Evolutionary conservation across 2,329 filamentous ascomycete species (phyloP).

Genomic region (Pseudogymnoascus sp.): DNA sequence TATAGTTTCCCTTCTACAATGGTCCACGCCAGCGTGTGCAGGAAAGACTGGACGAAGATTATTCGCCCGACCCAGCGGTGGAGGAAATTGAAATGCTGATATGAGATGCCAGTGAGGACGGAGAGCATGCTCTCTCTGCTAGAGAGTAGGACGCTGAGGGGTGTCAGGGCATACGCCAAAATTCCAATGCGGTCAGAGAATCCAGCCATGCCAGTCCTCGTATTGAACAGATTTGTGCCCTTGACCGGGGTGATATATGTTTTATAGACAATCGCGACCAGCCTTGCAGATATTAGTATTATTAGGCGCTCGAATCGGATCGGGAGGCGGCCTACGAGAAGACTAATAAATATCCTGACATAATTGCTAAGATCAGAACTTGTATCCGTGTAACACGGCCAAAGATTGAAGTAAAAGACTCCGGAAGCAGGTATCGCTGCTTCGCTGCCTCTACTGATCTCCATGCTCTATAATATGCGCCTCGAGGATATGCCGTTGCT

Average conservation of each 20-base stretch:
- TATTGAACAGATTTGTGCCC: constrained; percentile 49
- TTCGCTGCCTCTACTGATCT: constrained; percentile 11
- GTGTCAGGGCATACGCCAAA: constrained; percentile 66
- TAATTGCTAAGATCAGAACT: constrained; percentile 49
- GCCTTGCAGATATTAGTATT: constrained; percentile 21
- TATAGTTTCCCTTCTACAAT: constrained; percentile 60
- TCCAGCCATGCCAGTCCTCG: constrained; percentile 55
- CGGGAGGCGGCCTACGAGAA: constrained; percentile 42
- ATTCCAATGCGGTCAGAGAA: constrained; percentile 63
- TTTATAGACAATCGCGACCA: constrained; percentile 60
- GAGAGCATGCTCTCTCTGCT: constrained; percentile 63
- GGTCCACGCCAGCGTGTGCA: constrained; percentile 67
- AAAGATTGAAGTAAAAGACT: constrained; percentile 50
- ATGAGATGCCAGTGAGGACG: constrained; percentile 62
- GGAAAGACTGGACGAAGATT: constrained; percentile 57
- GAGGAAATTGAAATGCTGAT: constrained; percentile 70
- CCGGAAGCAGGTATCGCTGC: constrained; percentile 48
- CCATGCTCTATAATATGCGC: constrained; percentile 21
- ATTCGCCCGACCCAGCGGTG: constrained; percentile 70
- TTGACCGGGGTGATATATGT: constrained; percentile 64
- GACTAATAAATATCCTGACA: constrained; percentile 55
- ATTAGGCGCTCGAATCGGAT: neutral
- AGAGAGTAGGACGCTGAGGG: constrained; percentile 59
- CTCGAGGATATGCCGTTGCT: constrained; percentile 11
- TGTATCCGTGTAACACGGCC: constrained; percentile 62